These are phyloP conservation scores for Ogataea degrootiae DNA, from an alignment of 805 yeast genomes.

Conservation along the genomic window DNA sequence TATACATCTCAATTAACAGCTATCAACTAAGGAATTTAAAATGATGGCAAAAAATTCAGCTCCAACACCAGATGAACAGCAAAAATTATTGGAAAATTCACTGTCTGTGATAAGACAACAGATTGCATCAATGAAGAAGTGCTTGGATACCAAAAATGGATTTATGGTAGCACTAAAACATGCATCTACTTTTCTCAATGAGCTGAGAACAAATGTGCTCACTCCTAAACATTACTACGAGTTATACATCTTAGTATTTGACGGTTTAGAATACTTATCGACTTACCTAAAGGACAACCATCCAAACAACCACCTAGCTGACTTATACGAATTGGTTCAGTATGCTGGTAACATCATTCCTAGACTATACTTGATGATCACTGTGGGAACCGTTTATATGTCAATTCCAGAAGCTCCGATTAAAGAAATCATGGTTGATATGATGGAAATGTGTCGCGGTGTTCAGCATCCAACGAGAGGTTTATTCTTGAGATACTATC, in stretches of 20 bases:
- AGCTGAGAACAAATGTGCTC: slow-evolving; percentile 67
- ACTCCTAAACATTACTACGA: slow-evolving; percentile 94
- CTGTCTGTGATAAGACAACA: slow-evolving; percentile 59
- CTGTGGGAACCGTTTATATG: slow-evolving; percentile 89
- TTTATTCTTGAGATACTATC: slow-evolving; percentile 79
- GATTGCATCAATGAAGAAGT: slow-evolving; percentile 68
- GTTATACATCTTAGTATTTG: slow-evolving; percentile 77
- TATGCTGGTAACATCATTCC: slow-evolving; percentile 94
- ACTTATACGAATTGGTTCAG: slow-evolving; percentile 89
- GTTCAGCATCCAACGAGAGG: slow-evolving; percentile 96
- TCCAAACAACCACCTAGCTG: slow-evolving; percentile 71
- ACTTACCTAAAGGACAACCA: slow-evolving; percentile 62
- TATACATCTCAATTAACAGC: background rate
- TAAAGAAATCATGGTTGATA: slow-evolving; percentile 84
- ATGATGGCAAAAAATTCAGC: slow-evolving; percentile 12
- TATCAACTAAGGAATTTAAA: background rate
- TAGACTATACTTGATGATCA: slow-evolving; percentile 87
- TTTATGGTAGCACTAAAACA: slow-evolving; percentile 87
- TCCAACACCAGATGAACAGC: slow-evolving; percentile 24
- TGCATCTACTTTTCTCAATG: slow-evolving; percentile 76
- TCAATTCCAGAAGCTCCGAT: slow-evolving; percentile 71
- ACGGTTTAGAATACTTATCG: slow-evolving; percentile 68
- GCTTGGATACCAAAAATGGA: slow-evolving; percentile 58
- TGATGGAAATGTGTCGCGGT: slow-evolving; percentile 97
- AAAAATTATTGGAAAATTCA: slow-evolving; percentile 38